Evolutionary conservation across 2,329 filamentous ascomycete species (phyloP), one percentile per base, ranked within the genome.

Genomic region (Coniochaeta sp.): DNA sequence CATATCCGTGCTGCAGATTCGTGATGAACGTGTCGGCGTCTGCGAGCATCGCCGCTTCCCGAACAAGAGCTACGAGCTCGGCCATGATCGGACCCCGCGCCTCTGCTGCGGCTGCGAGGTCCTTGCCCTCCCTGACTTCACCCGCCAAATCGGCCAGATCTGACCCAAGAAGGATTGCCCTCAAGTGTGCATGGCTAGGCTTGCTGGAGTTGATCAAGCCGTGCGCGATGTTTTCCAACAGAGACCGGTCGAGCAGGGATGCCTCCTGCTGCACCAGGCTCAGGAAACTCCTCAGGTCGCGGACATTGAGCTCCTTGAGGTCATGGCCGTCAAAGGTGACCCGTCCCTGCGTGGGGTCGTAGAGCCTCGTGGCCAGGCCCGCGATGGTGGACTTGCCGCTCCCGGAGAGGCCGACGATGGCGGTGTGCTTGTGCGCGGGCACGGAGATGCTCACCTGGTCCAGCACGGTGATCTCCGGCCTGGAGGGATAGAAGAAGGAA

Each of bases 1-100:
- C 77, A 17, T 82, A 80, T 0, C 84, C 84, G 44, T 80, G 71
- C 55, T 86, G 79, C 2, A 84, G 77, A 1, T 70, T 73, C 50
- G 76, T 72, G 64, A 85, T 85, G 67, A 86, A 89, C 14, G 67
- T 67, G 57, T 77, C 74, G 0, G 83, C 86, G 69, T 87, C 83
- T 1, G 85, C 84, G 16, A 82, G 75, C 9, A 69, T 71, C 1
- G 83, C 81, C 22, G 83, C 79, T 7, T 79, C 68, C 32, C 72
- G 68, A 0, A 79, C 78, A 2, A 80, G 65, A 3, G 66, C 62
- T 17, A 82, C 71, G 28, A 86, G 80, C 61, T 83, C 77, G 12
- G 65, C 64, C 10, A 71, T 61, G 3, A 59, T 61, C 1, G 65
- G 42, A 5, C 67, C 68, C 1, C 62, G 63, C 24, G 59, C 47